Evolutionary conservation across 164 flowering plant species (phyloP).

Genomic region (Akebia trifoliata): DNA sequence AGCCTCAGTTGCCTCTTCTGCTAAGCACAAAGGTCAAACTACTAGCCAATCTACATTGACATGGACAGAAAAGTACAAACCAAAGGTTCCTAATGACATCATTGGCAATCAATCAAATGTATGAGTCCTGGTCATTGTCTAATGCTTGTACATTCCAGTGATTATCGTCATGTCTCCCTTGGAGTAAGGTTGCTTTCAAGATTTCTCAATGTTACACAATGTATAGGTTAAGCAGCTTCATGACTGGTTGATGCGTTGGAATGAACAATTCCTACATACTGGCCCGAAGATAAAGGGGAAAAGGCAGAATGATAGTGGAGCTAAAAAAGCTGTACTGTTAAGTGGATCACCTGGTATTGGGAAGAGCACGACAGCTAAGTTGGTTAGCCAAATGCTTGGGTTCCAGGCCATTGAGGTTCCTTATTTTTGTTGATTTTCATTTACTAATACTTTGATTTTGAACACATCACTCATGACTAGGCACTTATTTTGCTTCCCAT

Average conservation of each 20-base stretch:
- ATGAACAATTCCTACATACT: conserved; percentile 54
- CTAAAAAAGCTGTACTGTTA: conserved; percentile 79
- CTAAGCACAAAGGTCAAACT: conserved; percentile 34
- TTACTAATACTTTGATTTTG: conserved; percentile 6
- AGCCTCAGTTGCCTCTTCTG: conserved; percentile 24
- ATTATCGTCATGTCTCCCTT: background rate
- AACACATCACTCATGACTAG: background rate
- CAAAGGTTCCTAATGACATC: conserved; percentile 79
- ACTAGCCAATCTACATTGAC: conserved; percentile 30
- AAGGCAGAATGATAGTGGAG: conserved; percentile 57
- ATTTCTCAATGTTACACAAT: background rate
- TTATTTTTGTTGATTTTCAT: background rate
- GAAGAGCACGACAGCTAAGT: conserved; percentile 89
- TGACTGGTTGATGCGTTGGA: conserved; percentile 80
- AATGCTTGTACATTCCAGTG: background rate
- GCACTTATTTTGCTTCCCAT: background rate
- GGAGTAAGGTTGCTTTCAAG: background rate
- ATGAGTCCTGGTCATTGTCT: conserved; percentile 20
- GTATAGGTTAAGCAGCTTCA: conserved; percentile 85
- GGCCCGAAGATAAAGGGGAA: conserved; percentile 62
- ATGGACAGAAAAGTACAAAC: conserved; percentile 93
- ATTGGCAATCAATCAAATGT: conserved; percentile 88
- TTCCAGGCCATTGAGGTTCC: conserved; percentile 76
- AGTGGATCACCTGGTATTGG: conserved; percentile 98
- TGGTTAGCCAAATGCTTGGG: conserved; percentile 91